Percentiles rank a stretch among this genome's conserved stretches.
phyloP scores from a whole-genome alignment of 1,139 yeast genomes.

The Scheffersomyces insectosa region DNA sequence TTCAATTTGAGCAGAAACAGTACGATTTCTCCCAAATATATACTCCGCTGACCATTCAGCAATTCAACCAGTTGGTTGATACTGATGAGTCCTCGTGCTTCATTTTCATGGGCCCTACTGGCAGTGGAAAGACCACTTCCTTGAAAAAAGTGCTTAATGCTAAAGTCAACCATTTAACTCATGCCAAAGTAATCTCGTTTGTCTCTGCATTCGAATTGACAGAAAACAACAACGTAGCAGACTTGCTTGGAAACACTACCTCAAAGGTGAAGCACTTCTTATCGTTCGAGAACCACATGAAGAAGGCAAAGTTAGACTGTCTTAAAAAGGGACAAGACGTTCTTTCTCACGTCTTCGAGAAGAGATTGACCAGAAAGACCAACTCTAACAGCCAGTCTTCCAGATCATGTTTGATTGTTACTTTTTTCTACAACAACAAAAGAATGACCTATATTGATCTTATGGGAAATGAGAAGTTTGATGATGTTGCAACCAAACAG shows the following conservation, averaged over 20 bases:
- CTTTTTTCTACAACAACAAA: conserved; percentile 20
- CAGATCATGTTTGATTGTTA: conserved; percentile 29
- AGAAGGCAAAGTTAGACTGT: conserved; percentile 8
- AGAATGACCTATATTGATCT: conserved; percentile 30
- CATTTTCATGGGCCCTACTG: conserved; percentile 36
- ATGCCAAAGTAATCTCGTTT: conserved; percentile 6
- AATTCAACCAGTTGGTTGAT: conserved; percentile 14
- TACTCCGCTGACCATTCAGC: conserved; percentile 4
- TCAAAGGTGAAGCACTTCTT: conserved; percentile 6
- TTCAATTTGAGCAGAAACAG: conserved; percentile 19
- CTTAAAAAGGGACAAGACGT: conserved; percentile 1
- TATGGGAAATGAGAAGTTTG: conserved; percentile 33
- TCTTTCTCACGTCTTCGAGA: conserved; percentile 18
- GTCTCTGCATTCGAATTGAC: conserved; percentile 33
- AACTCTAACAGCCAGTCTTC: conserved; percentile 23
- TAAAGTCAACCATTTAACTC: conserved; percentile 5
- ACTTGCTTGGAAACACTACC: conserved; percentile 21
- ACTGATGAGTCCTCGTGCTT: conserved; percentile 14
- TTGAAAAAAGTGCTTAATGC: conserved; percentile 16
- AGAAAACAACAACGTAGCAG: conserved; percentile 27
- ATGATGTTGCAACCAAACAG: conserved; percentile 5
- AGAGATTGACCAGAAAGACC: conserved; percentile 22
- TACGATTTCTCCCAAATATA: conserved; percentile 25
- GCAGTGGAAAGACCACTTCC: conserved; percentile 36
- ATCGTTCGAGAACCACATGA: conserved; percentile 16